These are phyloP conservation scores for Ogataea trehalophila DNA, from an alignment of 805 yeast genomes.

Conservation along the genomic window DNA sequence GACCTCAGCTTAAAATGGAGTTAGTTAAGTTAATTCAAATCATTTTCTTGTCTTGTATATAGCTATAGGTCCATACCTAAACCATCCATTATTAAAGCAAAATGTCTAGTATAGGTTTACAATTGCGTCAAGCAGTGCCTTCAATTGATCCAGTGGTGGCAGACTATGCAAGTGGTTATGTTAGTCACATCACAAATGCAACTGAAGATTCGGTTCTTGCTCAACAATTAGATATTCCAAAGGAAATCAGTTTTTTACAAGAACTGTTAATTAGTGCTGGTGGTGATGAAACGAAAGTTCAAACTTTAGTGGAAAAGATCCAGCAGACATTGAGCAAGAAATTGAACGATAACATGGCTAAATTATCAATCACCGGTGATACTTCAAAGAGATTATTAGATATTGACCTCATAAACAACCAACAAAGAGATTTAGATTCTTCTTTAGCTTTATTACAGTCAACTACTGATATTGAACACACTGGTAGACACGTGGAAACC, in stretches of 20 bases:
- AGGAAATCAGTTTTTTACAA: conserved; percentile 65
- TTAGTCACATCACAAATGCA: conserved; percentile 70
- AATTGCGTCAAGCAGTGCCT: conserved; percentile 83
- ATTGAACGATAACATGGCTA: conserved; percentile 63
- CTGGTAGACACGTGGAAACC: conserved; percentile 88
- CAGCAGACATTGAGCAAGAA: conserved; percentile 46
- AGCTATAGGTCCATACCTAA: too few species aligned
- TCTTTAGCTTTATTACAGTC: conserved; percentile 76
- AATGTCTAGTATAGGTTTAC: conserved; percentile 37
- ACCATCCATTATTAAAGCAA: background rate
- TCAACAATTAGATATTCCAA: conserved; percentile 58
- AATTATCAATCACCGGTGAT: conserved; percentile 75
- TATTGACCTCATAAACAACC: conserved; percentile 64
- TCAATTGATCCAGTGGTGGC: conserved; percentile 80
- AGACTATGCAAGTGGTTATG: conserved; percentile 89
- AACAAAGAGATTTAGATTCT: conserved; percentile 69
- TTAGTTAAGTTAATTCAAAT: too few species aligned
- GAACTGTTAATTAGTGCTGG: conserved; percentile 77
- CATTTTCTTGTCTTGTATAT: too few species aligned
- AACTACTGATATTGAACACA: conserved; percentile 79
- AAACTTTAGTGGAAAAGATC: conserved; percentile 41
- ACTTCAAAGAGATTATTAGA: conserved; percentile 82
- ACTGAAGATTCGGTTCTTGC: conserved; percentile 82
- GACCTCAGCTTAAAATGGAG: too few species aligned
- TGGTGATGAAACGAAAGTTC: conserved; percentile 57